Evolutionary conservation across 257 asterid species (phyloP).

Genomic region (Fraxinus pennsylvanica): DNA sequence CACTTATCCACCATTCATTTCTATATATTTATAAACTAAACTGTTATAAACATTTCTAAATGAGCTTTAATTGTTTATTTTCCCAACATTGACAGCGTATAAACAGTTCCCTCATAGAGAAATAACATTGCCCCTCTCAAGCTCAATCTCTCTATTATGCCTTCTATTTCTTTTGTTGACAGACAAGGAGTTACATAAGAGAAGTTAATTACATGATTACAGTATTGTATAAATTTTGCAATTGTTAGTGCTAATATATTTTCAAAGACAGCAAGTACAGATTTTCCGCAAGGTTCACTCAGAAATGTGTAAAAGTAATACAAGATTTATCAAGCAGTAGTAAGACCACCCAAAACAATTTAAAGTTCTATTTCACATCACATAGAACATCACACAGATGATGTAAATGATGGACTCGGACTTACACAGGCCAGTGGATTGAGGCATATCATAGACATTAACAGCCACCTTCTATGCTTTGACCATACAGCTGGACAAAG

Average conservation of each 20-base stretch:
- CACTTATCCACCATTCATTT: too few relatives aligned
- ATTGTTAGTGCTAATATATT: background rate
- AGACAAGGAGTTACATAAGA: background rate
- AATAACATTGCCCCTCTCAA: background rate
- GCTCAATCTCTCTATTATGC: background rate
- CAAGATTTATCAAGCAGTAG: background rate
- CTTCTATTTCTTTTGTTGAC: background rate
- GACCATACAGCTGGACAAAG: conserved; percentile 99
- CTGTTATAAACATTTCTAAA: too few relatives aligned
- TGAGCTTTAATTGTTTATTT: background rate
- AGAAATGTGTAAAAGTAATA: background rate
- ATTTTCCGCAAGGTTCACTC: background rate
- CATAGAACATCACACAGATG: background rate
- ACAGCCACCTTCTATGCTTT: conserved; percentile 95
- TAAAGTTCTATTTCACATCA: conserved; percentile 8
- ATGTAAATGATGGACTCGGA: conserved; percentile 18
- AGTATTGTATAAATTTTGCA: background rate
- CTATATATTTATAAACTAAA: too few relatives aligned
- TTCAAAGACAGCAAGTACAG: background rate
- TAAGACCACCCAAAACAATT: background rate
- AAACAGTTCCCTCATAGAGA: background rate
- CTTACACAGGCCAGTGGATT: conserved; percentile 93
- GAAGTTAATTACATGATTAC: background rate
- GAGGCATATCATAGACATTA: conserved; percentile 96
- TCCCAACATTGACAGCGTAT: background rate